phyloP scores from a whole-genome alignment of 345 rosid species.

The Corchorus olitorius region DNA sequence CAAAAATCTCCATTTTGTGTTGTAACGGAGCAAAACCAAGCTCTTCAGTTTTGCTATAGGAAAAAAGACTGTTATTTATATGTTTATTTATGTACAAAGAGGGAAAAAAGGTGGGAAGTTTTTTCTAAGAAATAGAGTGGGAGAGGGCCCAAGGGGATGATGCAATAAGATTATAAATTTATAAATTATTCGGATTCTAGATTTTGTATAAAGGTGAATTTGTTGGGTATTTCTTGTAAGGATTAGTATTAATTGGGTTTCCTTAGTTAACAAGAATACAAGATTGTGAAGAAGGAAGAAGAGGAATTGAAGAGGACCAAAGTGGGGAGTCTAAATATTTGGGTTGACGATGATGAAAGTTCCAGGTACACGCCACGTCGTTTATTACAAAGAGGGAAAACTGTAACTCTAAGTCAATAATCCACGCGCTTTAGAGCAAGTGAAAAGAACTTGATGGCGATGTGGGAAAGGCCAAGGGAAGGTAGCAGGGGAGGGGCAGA shows the following conservation, averaged over 20 bases:
- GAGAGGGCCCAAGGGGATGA: neutral
- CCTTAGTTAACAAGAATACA: constrained; percentile 1
- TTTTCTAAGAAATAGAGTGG: neutral
- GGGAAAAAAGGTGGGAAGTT: neutral
- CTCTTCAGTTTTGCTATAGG: neutral
- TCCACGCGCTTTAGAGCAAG: neutral
- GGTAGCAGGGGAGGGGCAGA: neutral
- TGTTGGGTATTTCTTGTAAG: constrained; percentile 32
- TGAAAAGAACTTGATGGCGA: neutral
- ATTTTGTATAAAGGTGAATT: constrained; percentile 23
- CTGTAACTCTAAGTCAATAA: neutral
- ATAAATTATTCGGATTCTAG: neutral
- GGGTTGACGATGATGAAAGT: constrained; percentile 9
- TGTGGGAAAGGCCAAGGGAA: neutral
- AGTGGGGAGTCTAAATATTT: neutral
- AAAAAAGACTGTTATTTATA: neutral
- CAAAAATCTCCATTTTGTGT: constrained; percentile 65
- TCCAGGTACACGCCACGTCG: neutral
- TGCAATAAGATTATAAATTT: neutral
- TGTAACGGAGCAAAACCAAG: neutral
- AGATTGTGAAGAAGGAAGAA: constrained; percentile 11
- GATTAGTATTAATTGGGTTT: neutral
- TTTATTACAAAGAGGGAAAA: neutral
- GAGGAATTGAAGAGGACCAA: neutral
- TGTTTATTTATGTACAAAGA: neutral